These are phyloP conservation scores for Peziza echinospora DNA, from an alignment of 495 filamentous ascomycete genomes.

Conservation along the genomic window DNA sequence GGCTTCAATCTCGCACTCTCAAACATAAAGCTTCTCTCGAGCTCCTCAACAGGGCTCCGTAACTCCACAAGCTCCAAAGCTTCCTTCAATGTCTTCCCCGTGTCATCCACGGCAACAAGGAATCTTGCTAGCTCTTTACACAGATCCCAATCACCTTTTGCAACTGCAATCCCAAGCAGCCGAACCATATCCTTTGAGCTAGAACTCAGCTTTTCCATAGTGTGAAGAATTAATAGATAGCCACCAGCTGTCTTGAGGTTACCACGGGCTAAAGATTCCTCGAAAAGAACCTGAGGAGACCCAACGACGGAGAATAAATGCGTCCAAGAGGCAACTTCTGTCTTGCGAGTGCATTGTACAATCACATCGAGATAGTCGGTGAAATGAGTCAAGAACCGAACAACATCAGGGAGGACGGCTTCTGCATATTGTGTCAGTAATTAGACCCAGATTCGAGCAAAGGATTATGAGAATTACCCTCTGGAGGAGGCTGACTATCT, in stretches of 20 bases:
- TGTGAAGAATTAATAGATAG: constrained; percentile 87
- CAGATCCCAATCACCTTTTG: constrained; percentile 81
- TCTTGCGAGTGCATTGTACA: constrained; percentile 94
- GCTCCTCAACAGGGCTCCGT: constrained; percentile 24
- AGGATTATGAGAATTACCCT: constrained; percentile 3
- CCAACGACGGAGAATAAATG: constrained; percentile 74
- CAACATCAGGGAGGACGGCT: constrained; percentile 64
- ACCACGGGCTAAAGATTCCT: constrained; percentile 62
- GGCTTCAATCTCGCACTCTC: constrained; percentile 28
- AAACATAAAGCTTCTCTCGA: constrained; percentile 27
- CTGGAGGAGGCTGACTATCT: constrained; percentile 43
- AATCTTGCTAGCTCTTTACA: constrained; percentile 91
- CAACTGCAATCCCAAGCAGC: constrained; percentile 58
- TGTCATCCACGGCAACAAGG: constrained; percentile 73
- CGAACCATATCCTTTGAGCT: constrained; percentile 64
- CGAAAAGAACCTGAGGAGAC: constrained; percentile 73
- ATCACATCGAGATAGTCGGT: constrained; percentile 82
- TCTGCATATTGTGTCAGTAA: constrained; percentile 12
- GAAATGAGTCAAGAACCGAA: constrained; percentile 77
- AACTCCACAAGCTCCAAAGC: constrained; percentile 52
- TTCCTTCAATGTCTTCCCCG: constrained; percentile 56
- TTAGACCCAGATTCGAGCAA: neutral
- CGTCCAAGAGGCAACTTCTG: constrained; percentile 83
- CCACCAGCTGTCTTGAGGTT: constrained; percentile 90
- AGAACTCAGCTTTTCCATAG: constrained; percentile 50